These are phyloP conservation scores for Pseudevernia furfuracea DNA, from an alignment of 495 filamentous ascomycete species.

Conservation along the genomic window DNA sequence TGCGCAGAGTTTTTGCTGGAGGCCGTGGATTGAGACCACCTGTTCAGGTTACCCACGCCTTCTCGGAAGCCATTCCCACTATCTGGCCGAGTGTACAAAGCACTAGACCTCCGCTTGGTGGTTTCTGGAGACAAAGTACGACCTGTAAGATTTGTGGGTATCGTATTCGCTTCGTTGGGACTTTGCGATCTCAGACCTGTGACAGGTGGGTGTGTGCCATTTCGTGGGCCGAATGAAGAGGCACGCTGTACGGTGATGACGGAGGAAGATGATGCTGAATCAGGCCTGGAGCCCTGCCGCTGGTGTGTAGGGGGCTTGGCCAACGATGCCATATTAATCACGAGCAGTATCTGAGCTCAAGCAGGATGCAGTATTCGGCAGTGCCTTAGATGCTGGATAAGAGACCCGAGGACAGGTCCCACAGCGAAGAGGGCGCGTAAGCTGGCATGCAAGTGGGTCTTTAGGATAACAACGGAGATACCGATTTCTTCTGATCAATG, in stretches of 20 bases:
- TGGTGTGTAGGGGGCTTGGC: slow-evolving; percentile 23
- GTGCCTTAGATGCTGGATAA: neutral
- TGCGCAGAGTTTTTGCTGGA: slow-evolving; percentile 57
- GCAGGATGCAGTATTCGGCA: slow-evolving; percentile 6
- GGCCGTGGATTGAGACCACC: slow-evolving; percentile 72
- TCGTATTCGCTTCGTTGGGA: slow-evolving; percentile 19
- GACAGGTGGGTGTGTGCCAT: slow-evolving; percentile 19
- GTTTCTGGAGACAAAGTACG: slow-evolving; percentile 23
- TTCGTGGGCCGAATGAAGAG: slow-evolving; percentile 21
- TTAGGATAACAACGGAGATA: neutral
- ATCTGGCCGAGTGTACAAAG: slow-evolving; percentile 26
- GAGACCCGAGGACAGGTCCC: slow-evolving; percentile 5
- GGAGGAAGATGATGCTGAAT: slow-evolving; percentile 28
- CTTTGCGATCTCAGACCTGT: slow-evolving; percentile 25
- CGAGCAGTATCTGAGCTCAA: neutral
- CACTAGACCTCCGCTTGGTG: slow-evolving; percentile 24
- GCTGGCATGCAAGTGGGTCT: slow-evolving; percentile 10
- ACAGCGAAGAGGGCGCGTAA: slow-evolving; percentile 6
- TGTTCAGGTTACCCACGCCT: slow-evolving; percentile 65
- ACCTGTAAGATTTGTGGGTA: slow-evolving; percentile 18
- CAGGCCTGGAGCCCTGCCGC: slow-evolving; percentile 23
- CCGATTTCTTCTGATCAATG: neutral
- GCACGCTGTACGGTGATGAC: slow-evolving; percentile 26
- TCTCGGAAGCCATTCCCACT: slow-evolving; percentile 48
- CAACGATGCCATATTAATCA: slow-evolving; percentile 23